Percentiles rank a stretch among this genome's conserved stretches.
Evolutionary conservation across 1,284 basidiomycete genomes (phyloP).

Genomic region (Puccinia novopanici): DNA sequence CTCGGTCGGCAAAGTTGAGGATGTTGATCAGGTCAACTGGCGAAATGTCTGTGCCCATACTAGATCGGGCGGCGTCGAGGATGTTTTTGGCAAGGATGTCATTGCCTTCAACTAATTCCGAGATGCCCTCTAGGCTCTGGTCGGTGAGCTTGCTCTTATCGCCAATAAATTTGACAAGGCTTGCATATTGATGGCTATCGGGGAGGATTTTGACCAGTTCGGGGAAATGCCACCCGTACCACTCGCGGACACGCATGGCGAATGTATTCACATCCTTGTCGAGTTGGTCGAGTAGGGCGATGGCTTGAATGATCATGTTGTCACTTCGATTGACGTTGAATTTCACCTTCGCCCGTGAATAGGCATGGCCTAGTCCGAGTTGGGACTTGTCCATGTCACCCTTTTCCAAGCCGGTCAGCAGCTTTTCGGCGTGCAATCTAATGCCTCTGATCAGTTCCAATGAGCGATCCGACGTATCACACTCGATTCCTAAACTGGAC

Average conservation of each 20-base stretch:
- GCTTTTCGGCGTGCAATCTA: constrained; percentile 85
- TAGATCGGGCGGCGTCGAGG: constrained; percentile 87
- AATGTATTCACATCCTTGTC: constrained; percentile 99
- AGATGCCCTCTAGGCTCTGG: constrained; percentile 74
- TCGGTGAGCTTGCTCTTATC: constrained; percentile 72
- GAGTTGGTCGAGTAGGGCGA: constrained; percentile 95
- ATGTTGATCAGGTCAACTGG: constrained; percentile 98
- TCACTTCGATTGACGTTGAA: constrained; percentile 99
- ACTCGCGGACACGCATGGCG: constrained; percentile 95
- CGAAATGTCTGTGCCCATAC: constrained; percentile 90
- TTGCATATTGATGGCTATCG: constrained; percentile 95
- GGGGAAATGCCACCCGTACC: constrained; percentile 99
- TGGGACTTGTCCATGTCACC: constrained; percentile 91
- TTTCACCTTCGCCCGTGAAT: constrained; percentile 96
- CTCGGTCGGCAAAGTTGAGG: constrained; percentile 83
- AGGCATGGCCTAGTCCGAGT: constrained; percentile 95
- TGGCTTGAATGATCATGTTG: constrained; percentile 99
- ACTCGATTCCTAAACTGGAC: constrained; percentile 73
- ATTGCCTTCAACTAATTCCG: constrained; percentile 83
- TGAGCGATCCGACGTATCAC: constrained; percentile 82
- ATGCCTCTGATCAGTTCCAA: constrained; percentile 91
- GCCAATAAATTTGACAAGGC: constrained; percentile 81
- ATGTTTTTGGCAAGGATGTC: constrained; percentile 86
- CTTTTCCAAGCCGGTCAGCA: constrained; percentile 80
- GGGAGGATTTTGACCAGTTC: constrained; percentile 92